Evolutionary conservation across 371 early-diverging fungal genomes (phyloP), one percentile per base, ranked within the genome.

Genomic region (Nematocida parisii): DNA sequence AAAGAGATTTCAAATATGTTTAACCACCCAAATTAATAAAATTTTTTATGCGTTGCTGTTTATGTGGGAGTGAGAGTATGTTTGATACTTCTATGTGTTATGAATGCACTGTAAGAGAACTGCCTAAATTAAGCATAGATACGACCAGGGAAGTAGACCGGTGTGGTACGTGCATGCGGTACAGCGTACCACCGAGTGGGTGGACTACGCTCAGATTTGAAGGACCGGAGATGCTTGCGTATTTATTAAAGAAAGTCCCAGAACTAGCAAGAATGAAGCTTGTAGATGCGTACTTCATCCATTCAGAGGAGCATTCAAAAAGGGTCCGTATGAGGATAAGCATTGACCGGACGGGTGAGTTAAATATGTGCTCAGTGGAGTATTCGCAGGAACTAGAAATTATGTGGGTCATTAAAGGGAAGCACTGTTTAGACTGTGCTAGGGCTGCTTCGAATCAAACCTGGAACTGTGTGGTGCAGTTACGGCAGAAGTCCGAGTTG

Each of bases 401-500:
- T n/a, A 95, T 94, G 87, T 96, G 90, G 85, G 90, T 92, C 39
- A 93, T 98, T 22, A 89, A 90, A 22, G 89, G 90, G 81, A 95
- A 93, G 87, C 94, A 95, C 86, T 99, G 99, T 87, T 91, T 92
- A 66, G 96, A 95, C 87, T 99, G 99, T 89, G 91, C 93, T 39
- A 91, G 94, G 72, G 91, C 95, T 45, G 95, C 93, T 89, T 97
- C 98, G 5, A 93, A 98, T 87, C 93, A 97, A 84, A 95, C 93
- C 5, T 99, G 99, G 99, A 93, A 93, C 85, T 94, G 95, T 13
- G 90, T 91, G 71, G 98, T 98, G 22, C 99, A 99, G 89, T 91
- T 98, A 33, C 92, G 99, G 74, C 98, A 99, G 89, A 96, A 95
- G 89, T 45, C 89, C 4, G 46, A 82, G 58, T 95, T 95, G 89